Conservation (phyloP, 1,284 basidiomycete genomes). For the Acaromyces ingoldii region DNA sequence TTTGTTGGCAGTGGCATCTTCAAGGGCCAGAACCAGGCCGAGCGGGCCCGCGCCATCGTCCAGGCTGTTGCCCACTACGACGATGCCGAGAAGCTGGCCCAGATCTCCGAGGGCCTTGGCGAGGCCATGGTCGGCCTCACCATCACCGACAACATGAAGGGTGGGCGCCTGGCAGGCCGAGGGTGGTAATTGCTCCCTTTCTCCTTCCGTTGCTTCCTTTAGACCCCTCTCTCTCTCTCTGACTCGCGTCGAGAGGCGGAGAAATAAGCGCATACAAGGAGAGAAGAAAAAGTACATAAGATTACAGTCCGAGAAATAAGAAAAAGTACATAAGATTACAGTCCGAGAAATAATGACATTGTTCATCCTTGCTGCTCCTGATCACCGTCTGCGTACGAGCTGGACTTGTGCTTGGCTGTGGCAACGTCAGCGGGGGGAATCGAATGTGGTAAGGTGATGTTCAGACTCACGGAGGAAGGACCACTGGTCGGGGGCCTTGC, state of each 20-base stretch:
- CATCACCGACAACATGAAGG: constrained; percentile 55
- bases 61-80: constrained; percentile 91
- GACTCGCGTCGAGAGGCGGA: too few relatives aligned
- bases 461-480: constrained; percentile 58
- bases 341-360: too few relatives aligned
- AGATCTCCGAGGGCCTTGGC: constrained; percentile 84
- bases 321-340: too few relatives aligned
- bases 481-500: constrained; percentile 60
- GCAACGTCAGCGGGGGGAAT: neutral
- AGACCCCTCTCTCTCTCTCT: too few relatives aligned
- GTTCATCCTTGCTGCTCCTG: constrained; percentile 24
- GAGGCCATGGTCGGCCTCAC: constrained; percentile 88
- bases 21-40: constrained; percentile 79
- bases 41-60: constrained; percentile 92
- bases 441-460: neutral
- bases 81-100: constrained; percentile 50
- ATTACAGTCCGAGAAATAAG: too few relatives aligned
- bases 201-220: too few relatives aligned
- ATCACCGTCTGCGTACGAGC: constrained; percentile 16
- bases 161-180: constrained; percentile 41
- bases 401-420: constrained; percentile 29
- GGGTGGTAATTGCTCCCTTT: constrained; percentile 37
- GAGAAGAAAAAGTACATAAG: too few relatives aligned
- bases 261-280: too few relatives aligned
- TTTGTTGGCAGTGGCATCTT: constrained; percentile 54